Base-by-base conservation (phyloP, 2,329 filamentous ascomycete species). In the Aureobasidium sp. region DNA sequence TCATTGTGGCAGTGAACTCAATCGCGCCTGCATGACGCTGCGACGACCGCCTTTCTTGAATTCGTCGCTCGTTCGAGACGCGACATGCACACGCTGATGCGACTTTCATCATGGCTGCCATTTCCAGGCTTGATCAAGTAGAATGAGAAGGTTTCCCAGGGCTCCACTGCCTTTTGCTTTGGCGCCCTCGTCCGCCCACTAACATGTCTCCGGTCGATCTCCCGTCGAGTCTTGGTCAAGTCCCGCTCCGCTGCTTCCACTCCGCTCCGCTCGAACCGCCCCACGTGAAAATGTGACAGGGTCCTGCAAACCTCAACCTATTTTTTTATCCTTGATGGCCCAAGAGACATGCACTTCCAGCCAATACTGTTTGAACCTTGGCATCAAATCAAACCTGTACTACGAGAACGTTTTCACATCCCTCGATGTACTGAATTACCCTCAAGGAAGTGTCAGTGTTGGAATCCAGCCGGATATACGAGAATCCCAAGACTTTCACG, bases 1-100 rank as follows among this genome's bases (percentile, higher is more conserved):
- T 54, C 50, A 54, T 54, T 35, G 47, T 35, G 47, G 47, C 47
- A 50, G 47, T 50, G 38, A 54, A 54, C 35, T 54, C 50, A 54
- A 31, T 50, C 35, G 15, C 5, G 9, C 5, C 45, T 42, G 50
- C 37, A 54, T 54, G 50, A 54, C 50, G 50, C 21, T 42, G 50
- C 23, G 3, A 23, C 37, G 10, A 23, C 49, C 31, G 33, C 15
- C 40, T 25, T 53, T 19, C 49, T n/a, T 25, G 33, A 15, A 38
- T 27, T 27, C 2, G 31, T 11, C 13, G 2, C 4, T n/a, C 13
- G 13, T 19, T 51, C 2, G 27, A 9, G 13, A 25, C 2, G 10
- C 19, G 10, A 25, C 43, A 29, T 31, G 19, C 42, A 25, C 19
- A 19, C 42, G 19, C 23, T 17, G n/a, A n/a, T n/a, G n/a, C n/a